Base-by-base conservation (phyloP, 2,329 filamentous ascomycete genomes). In the Xylariaceae sp. region DNA sequence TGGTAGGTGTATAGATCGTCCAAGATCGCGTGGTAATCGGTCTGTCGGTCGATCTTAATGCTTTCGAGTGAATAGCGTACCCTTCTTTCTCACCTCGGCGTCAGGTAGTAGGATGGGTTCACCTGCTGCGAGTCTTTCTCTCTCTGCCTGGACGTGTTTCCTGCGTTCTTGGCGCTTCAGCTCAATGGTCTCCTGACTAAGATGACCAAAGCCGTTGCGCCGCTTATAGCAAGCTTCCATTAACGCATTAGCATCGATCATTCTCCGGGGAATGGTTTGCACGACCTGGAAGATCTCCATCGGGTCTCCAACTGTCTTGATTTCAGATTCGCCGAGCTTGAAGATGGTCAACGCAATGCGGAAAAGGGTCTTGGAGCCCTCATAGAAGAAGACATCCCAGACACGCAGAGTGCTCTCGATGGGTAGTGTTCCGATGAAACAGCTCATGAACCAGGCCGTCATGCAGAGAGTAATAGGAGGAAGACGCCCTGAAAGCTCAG, bases 221-320 rank as follows among this genome's bases (percentile, higher is more conserved):
- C 90, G 85, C 65, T 87, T 86, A 72, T 94, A 92, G 64, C 89
- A 95, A 7, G 89, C 82, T 64, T 96, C 91, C 77, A 96, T 84
- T 11, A 97, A 77, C 2, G 78, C 77, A 68, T 95, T 96, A 57
- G 88, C 88, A 73, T 97, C 91, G 17, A 97, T 74, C 69, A 96
- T 82, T 56, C 83, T 83, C 56, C 93, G 83, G 0, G 93, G 93
- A 35, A 96, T 85, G 1, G 87, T 87, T 76, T 97, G 93, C 34
- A 97, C 92, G 2, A 96, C 87, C 70, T 95, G 91, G 74, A 97
- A 97, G 68, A 97, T 91, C 76, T 97, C 93, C 87, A 96, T 95
- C 0, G 92, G 90, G 69, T 96, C 92, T 13, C 80, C 82, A 9
- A 96, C 87, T 7, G 84, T 83, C 67, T 87, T 85, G 69, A 97